A percentile compares a stretch with the other conserved stretches of the same genome.
Evolutionary conservation across 257 asterid species (phyloP).

Genomic region (Penstemon davidsonii): DNA sequence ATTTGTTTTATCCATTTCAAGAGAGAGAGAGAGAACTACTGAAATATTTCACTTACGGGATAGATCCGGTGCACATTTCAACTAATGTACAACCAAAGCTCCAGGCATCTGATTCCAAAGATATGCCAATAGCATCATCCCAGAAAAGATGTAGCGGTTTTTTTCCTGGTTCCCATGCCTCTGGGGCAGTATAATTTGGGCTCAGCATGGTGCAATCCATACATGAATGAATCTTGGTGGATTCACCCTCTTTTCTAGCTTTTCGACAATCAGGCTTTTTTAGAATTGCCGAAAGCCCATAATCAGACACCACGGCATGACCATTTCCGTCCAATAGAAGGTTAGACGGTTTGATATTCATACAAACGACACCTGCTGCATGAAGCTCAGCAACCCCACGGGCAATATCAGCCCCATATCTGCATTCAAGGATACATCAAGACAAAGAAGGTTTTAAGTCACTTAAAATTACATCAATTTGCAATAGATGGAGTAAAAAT

Average conservation of each 20-base stretch:
- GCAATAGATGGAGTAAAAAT: constrained; percentile 15
- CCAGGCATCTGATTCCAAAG: constrained; percentile 98
- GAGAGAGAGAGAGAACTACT: background rate
- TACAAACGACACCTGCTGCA: constrained; percentile 97
- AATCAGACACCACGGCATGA: constrained; percentile 94
- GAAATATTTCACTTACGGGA: constrained; percentile 72
- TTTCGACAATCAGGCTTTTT: constrained; percentile 83
- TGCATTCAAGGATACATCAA: constrained; percentile 43
- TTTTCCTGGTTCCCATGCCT: constrained; percentile 98
- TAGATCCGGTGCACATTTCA: constrained; percentile 99
- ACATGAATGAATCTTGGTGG: constrained; percentile 86
- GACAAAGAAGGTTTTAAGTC: constrained; percentile 19
- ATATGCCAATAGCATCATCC: constrained; percentile 98
- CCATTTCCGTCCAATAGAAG: constrained; percentile 90
- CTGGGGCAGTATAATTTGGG: constrained; percentile 97
- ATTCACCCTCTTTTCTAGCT: constrained; percentile 75
- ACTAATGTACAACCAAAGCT: constrained; percentile 99
- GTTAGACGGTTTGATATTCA: constrained; percentile 96
- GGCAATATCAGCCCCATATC: constrained; percentile 97
- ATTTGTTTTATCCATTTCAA: constrained; percentile 25
- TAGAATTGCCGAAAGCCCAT: constrained; percentile 91
- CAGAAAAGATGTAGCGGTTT: constrained; percentile 90
- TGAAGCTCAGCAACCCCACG: constrained; percentile 99
- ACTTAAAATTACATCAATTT: constrained; percentile 13
- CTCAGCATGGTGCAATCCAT: constrained; percentile 99